phyloP scores from a whole-genome alignment of 345 rosid species.

The Melaleuca quinquenervia region DNA sequence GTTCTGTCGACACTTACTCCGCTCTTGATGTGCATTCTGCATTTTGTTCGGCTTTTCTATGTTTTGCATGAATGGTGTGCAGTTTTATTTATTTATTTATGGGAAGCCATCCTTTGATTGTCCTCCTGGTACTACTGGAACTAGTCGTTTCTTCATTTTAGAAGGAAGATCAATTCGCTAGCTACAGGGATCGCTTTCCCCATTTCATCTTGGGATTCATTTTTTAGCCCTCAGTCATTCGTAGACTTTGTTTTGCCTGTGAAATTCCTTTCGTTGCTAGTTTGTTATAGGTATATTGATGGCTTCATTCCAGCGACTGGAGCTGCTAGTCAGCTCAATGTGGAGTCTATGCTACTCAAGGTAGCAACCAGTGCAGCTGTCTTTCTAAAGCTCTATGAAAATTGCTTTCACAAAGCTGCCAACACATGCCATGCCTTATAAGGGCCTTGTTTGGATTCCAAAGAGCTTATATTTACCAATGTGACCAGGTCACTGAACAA shows the following conservation, averaged over 20 bases:
- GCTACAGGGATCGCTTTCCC: not conserved
- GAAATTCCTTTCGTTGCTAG: not conserved
- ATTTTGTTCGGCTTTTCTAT: not conserved
- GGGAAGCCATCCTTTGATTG: not conserved
- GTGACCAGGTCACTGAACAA: not conserved
- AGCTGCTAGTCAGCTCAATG: not conserved
- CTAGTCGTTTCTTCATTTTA: not conserved
- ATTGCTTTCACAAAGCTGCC: not conserved
- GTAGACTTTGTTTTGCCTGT: not conserved
- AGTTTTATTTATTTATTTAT: not conserved
- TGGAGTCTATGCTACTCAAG: not conserved
- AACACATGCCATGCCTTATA: not conserved
- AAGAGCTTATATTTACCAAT: not conserved
- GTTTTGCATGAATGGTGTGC: not conserved
- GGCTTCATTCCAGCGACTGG: not conserved
- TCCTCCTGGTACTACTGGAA: not conserved
- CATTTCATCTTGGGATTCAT: not conserved
- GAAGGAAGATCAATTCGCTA: not conserved
- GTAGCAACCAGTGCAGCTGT: not conserved
- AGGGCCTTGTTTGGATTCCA: not conserved
- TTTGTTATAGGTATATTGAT: not conserved
- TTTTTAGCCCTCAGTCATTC: not conserved
- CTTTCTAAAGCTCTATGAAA: not conserved
- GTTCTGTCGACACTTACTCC: not conserved
- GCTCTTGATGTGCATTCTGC: not conserved